Base-by-base conservation (phyloP, 805 yeast genomes). In the Wickerhamiella slavikovae region DNA sequence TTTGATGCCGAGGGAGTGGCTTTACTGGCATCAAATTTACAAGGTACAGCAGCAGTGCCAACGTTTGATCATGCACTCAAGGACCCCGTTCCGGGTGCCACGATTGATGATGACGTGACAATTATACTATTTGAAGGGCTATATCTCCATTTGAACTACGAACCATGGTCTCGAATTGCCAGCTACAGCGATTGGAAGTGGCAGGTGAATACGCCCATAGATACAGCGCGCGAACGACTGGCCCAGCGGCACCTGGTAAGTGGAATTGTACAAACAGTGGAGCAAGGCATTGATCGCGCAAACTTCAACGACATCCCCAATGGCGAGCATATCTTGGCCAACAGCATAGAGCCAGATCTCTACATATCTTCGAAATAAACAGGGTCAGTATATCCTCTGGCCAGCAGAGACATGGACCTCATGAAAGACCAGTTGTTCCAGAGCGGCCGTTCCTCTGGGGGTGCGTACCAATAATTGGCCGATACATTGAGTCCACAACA, bases 61-160 rank as follows among this genome's bases (percentile, higher is more conserved):
- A 70, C 76, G 17, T 80, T 80, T 45, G 77, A 74, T 44, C 93
- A 80, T 47, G 57, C 64, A 1, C 22, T 18, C 36, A 65, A 40
- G 38, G 93, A 82, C 43, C 93, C 94, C 0, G 58, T 60, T 2
- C 66, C 58, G 10, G 56, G 59, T 33, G 72, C 62, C 13, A 42
- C 35, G 4, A 59, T 78, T 1, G 44, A 49, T 2, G 52, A 65
- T 0, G 52, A 47, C 2, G 57, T 67, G 3, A 52, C 67, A 33
- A 61, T 79, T 1, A 49, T 80, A 3, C 59, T 80, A 3, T 43
- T 78, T 22, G 94, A 80, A 45, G 93, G 94, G 0, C 56, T 73
- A 27, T 80, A 82, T 45, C 54, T 80, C 7, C 58, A 71, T 25
- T 53, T 78, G 29, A 45, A 62, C 21, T 63, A 64, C 22, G 64